Evolutionary conservation across 2,329 filamentous ascomycete genomes (phyloP), one percentile per base, ranked within the genome.

Genomic region (Penicillium sp.): DNA sequence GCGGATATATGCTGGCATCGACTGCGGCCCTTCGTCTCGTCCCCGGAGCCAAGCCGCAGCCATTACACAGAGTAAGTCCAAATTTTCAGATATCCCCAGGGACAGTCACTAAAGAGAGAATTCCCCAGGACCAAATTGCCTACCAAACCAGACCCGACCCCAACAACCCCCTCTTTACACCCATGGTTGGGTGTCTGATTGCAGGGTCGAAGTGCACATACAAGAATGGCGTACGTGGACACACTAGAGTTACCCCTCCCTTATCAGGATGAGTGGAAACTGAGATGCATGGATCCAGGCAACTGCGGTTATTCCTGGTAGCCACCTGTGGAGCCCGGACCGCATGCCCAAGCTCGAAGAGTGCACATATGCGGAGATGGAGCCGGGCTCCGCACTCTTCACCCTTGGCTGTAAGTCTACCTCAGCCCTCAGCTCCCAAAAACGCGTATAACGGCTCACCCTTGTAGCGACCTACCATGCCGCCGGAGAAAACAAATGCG

Each of bases 281-380:
- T 46, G 38, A 47, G 5, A 17, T 41, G 3, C 21, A 17, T 30
- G 23, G 15, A 31, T 17, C 19, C 19, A 58, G 56, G 56, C 56
- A 29, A 58, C 56, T 26, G 56, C 56, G 13, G 56, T 58, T 1
- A 58, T 58, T 31, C 56, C 56, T 26, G 48, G 48, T 7, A 58
- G 56, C 23, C 56, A 58, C 41, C 48, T 58, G 11, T 58, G 56
- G 56, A 49, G 26, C 17, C 9, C 56, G 17, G 56, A 58, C 5
- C 56, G 56, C 35, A 58, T 52, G 23, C 56, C 56, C 26, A 52
- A 52, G 38, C 11, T 52, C 15, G 56, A 58, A n/a, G 56, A 58
- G 29, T 58, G 56, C 48, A 52, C 56, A 19, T 58, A 58, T 45
- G 56, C 56, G 19, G 56, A 58, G 48, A 58, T 58, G 56, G 56